Base-by-base conservation (phyloP, 345 rosid genomes). In the Litchi chinensis region DNA sequence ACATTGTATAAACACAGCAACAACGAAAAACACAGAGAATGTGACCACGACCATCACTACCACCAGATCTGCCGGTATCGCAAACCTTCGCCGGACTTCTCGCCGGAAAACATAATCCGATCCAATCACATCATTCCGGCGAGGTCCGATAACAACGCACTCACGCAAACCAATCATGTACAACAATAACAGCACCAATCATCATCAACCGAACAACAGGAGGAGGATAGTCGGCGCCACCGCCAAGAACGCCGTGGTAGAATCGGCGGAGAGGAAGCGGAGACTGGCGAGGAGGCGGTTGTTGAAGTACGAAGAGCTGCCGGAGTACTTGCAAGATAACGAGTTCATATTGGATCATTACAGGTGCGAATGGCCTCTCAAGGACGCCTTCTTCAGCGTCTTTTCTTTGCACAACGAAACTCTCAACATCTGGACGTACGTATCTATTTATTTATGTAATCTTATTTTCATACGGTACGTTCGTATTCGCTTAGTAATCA, bases 391-490 rank as follows among this genome's bases (percentile, higher is more conserved):
- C 73, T 83, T 91, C 77, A 93, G 99, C 89, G 77, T 85, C 37
- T 94, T 96, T 85, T 84, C 92, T 0, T 91, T 90, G 97, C 99
- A 94, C 85, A 96, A 96, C 81, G 99, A 96, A 86, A 94, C 98
- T 73, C 90, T 96, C 66, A 94, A 96, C 71, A 86, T 96, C 74
- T 94, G 98, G 99, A 93, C 98, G 98, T 96, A 85, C 74, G 94
- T 82, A 1, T 70, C 8, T 40, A 57, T 57, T 59, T 59, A 11
- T 19, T 59, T n/a, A 2, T 21, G 22, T 8, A 5, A 59, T n/a
- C 9, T 28, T 59, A 59, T 59, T 52, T 52, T 32, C 1, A 41
- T 41, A 41, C 44, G 44, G 0, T 41, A 3, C 4, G 37, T 32
- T 32, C 37, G 37, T 32, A 32, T 32, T 32, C 37, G 37, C 4